Percentiles rank a stretch among this genome's conserved stretches.
phyloP scores from a whole-genome alignment of 805 yeast species.

The Candida ponderosae region DNA sequence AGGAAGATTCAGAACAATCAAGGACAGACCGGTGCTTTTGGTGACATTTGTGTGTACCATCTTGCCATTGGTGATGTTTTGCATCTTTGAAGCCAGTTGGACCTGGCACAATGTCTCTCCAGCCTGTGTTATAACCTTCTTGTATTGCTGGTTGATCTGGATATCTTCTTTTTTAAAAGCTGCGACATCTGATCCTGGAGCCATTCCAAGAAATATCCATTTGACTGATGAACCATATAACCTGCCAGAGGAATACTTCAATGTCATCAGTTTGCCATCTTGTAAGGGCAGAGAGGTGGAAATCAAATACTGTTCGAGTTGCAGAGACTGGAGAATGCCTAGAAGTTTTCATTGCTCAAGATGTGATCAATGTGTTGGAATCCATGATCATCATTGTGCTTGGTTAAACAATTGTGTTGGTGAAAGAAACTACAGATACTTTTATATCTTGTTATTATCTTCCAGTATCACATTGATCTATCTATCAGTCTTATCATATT shows the following conservation, averaged over 20 bases:
- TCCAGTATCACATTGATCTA: slow-evolving; percentile 22
- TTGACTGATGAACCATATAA: slow-evolving; percentile 30
- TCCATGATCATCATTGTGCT: slow-evolving; percentile 64
- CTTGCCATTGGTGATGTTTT: slow-evolving; percentile 45
- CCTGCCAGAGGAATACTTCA: slow-evolving; percentile 53
- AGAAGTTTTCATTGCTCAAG: slow-evolving; percentile 66
- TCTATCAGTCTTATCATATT: slow-evolving; percentile 23
- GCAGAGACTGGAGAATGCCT: slow-evolving; percentile 72
- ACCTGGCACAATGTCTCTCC: slow-evolving; percentile 50
- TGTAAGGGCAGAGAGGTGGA: slow-evolving; percentile 25
- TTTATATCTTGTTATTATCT: slow-evolving; percentile 40
- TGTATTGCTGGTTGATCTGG: slow-evolving; percentile 49
- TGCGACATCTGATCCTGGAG: slow-evolving; percentile 62
- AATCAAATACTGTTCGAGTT: slow-evolving; percentile 53
- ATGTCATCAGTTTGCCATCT: slow-evolving; percentile 41
- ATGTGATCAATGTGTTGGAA: slow-evolving; percentile 56
- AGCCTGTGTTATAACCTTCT: slow-evolving; percentile 44
- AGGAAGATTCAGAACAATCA: slow-evolving; percentile 48
- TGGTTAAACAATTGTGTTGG: slow-evolving; percentile 77
- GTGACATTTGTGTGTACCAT: slow-evolving; percentile 26
- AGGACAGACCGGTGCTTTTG: slow-evolving; percentile 31
- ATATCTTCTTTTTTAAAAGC: slow-evolving; percentile 44
- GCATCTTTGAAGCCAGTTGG: slow-evolving; percentile 46
- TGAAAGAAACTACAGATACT: slow-evolving; percentile 58
- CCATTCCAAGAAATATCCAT: slow-evolving; percentile 59